Base-by-base conservation (phyloP, 169 alveolate species). In the Blepharisma undulans region DNA sequence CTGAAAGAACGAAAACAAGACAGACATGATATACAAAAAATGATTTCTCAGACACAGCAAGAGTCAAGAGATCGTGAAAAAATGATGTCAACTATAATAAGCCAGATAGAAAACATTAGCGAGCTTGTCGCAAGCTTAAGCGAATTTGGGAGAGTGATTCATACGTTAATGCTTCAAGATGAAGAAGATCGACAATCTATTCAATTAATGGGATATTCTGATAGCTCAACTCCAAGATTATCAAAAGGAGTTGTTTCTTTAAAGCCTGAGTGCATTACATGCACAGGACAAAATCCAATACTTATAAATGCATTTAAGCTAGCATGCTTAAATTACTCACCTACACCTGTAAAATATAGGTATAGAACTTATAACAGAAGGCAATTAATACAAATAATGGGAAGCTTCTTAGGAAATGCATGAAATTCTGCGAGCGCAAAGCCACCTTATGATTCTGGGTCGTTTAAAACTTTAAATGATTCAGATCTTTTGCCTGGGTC, bases 181-280 rank as follows among this genome's bases (percentile, higher is more conserved):
- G 89, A 86, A 72, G 71, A 72, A 86, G 90, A 86, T 33, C 14
- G 82, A 5, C 27, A 71, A 86, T 21, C 25, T 33, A 86, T 86
- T 27, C 82, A 86, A 72, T 36, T 86, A 29, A 60, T 19, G 84
- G 90, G 90, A 21, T 86, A 86, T 30, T 30, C 80, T 66, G 90
- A 86, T 7, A 27, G 16, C 34, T 19, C 25, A 34, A 21, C 59
- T 3, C 80, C 90, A 27, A 3, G 2, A 14, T 21, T 19, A 21
- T 21, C 61, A 19, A 86, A 86, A 72, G 29, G 72, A 4, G 30
- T 19, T 72, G 6, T 86, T 86, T 66, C 84, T 25, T 29, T 86
- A n/a, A 36, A 86, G 12, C 60, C 80, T 19, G 72, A 86, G 7
- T 86, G 90, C n/a, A 19, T 86, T 1, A 61, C 90, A 30, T 86